Evolutionary conservation across 768 basidiomycete species (phyloP).

Genomic region (Termitomyces sp.): DNA sequence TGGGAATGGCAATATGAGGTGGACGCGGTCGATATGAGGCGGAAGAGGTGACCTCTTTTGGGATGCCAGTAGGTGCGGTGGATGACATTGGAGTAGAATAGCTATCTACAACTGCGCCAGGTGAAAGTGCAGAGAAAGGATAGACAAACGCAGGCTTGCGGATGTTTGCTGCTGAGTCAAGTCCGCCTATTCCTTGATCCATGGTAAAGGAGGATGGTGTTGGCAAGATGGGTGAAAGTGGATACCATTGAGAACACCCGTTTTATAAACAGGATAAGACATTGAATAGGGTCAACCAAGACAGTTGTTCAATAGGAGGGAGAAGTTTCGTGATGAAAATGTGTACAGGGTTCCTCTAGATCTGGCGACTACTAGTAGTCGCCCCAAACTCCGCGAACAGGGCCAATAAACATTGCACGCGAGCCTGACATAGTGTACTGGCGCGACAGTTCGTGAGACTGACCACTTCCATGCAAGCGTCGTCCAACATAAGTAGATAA

Average conservation of each 20-base stretch:
- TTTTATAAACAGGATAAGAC: conserved; percentile 4
- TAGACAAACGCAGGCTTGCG: neutral
- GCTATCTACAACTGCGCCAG: neutral
- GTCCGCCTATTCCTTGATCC: neutral
- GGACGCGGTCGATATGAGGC: conserved; percentile 1
- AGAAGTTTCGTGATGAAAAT: neutral
- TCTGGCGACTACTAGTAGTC: too few relatives aligned
- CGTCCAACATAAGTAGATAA: too few relatives aligned
- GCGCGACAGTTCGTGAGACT: too few relatives aligned
- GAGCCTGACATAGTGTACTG: too few relatives aligned
- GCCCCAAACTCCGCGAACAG: too few relatives aligned
- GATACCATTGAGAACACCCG: neutral
- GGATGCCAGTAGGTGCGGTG: neutral
- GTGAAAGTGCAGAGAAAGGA: neutral
- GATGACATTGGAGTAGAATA: neutral
- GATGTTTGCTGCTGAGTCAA: neutral
- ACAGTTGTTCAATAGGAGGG: neutral
- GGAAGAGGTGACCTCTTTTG: neutral
- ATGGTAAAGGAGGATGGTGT: neutral
- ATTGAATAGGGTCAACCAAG: conserved; percentile 3
- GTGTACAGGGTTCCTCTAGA: too few relatives aligned
- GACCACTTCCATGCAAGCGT: too few relatives aligned
- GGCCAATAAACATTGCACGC: too few relatives aligned
- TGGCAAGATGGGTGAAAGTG: neutral
- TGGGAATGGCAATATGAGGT: conserved; percentile 10